Base-by-base conservation (phyloP, 208 protist genomes). In the Trypanosoma platydactyli region DNA sequence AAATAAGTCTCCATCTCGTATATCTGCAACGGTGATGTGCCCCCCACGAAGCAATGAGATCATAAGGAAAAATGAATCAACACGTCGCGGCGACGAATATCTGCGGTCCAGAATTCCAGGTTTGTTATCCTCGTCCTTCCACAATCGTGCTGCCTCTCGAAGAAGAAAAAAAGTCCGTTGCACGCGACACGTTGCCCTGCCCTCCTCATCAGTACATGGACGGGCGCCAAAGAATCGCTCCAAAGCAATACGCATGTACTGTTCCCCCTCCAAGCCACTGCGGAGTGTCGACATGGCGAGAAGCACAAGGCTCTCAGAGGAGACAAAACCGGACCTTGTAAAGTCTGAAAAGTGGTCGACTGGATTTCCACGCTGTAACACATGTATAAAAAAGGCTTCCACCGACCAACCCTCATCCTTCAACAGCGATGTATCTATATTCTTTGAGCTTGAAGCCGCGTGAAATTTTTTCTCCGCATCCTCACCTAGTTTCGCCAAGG, bases 1-100 rank as follows among this genome's bases (percentile, higher is more conserved):
- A 46, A 80, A 73, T 9, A 74, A 40, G 29, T 66, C 64, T 0
- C 71, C 29, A 1, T 68, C 52, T 24, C 76, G 77, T 35, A 88
- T 67, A 45, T 71, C 71, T 1, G 42, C 33, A 15, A 88, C 52
- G 22, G 74, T 76, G n/a, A 88, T 70, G 0, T 54, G 48, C 11
- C 56, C 59, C 41, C 16, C 24, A 44, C 27, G 35, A 18, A 92
- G 50, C 12, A 87, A 61, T 41, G 71, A 78, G 3, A 72, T 65
- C 48, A 80, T 70, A 24, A 92, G 54, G 0, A 89, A 59, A 50
- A 89, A 84, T 0, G 86, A 68, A 27, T 92, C 86, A 24, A 69
- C 76, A 54, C 73, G 59, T 45, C 71, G 81, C 3, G 77, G 62
- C 0, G 83, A 87, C 30, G 68, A 66, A 48, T 77, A 72, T 15